Evolutionary conservation across 352 stramenopile genomes (phyloP), one percentile per base, ranked within the genome.

Genomic region (Globisporangium heterothallicum): DNA sequence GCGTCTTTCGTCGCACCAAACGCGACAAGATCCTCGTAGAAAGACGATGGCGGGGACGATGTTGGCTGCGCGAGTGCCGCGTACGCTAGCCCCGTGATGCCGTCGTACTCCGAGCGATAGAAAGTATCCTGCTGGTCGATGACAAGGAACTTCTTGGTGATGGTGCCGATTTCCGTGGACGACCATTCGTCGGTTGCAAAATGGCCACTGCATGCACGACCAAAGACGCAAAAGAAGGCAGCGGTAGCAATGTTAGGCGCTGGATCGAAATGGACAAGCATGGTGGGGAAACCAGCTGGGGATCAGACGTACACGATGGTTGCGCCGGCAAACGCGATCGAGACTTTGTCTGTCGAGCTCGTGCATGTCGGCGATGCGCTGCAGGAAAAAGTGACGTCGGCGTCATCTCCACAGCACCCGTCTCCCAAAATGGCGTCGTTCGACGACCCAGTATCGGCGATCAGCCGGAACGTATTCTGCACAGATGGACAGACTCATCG

Each of bases 401-500:
- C 70, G 19, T 63, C 56, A 1, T 49, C 54, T 0, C 64, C 76
- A 35, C 83, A 94, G 63, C 83, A 94, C 32, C 63, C 64, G 8
- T 63, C 21, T 16, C 79, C 74, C 5, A 91, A 66, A 26, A 92
- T 68, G 1, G 83, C 83, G 30, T 85, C 74, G 41, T 91, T 94
- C 9, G 80, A 88, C n/a, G 83, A 94, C 2, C 83, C 83, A 0
- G 83, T 94, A 64, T 94, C 83, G 42, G 78, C 74, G 35, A 94
- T 86, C 13, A 94, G 48, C 38, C 72, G 70, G 47, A 89, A 94
- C 4, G 67, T 69, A n/a, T 86, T 86, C 79, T 89, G 18, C 42
- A 22, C 38, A 24, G 6, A 35, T 26, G 32, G 38, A 24, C 9
- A 34, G 16, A 21, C 7, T 22, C 27, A 45, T 34, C 10, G 12